These are phyloP conservation scores for Camelina hispida DNA, from an alignment of 345 rosid genomes.

Conservation along the genomic window DNA sequence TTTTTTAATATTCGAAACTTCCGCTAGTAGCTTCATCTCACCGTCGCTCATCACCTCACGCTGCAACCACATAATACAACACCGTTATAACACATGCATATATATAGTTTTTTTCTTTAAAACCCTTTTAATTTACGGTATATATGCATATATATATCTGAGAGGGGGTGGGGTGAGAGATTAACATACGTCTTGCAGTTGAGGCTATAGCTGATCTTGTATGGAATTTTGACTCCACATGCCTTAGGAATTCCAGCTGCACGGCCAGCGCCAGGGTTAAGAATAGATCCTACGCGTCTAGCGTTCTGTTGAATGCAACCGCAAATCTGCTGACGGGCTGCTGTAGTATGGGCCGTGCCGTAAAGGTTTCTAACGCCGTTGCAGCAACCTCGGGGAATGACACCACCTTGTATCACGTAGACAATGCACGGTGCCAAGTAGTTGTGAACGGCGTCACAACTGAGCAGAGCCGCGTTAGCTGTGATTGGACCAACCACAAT, in stretches of 20 bases:
- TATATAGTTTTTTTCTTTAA: not conserved
- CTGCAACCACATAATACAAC: constrained; percentile 34
- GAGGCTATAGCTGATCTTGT: constrained; percentile 42
- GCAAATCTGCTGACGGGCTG: constrained; percentile 46
- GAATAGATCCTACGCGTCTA: not conserved
- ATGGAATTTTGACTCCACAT: constrained; percentile 35
- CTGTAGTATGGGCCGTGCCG: constrained; percentile 30
- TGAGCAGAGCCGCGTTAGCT: constrained; percentile 40
- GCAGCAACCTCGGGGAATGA: constrained; percentile 28
- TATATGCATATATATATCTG: not conserved
- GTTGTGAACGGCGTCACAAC: constrained; percentile 45
- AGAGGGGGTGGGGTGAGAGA: constrained; percentile 8
- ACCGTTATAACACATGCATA: not conserved
- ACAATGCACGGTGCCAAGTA: constrained; percentile 34
- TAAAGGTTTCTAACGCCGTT: constrained; percentile 32
- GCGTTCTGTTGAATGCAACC: constrained; percentile 36
- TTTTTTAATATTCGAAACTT: constrained; percentile 3
- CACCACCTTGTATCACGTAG: constrained; percentile 26
- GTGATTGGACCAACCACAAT: constrained; percentile 35
- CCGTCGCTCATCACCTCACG: constrained; percentile 28
- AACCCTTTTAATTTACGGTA: not conserved
- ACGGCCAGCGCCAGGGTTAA: constrained; percentile 19
- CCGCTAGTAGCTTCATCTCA: constrained; percentile 20
- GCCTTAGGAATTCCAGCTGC: constrained; percentile 35
- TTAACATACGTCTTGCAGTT: constrained; percentile 45